These are phyloP conservation scores for Lenwebbia sp. DNA, from an alignment of 345 rosid genomes.

Conservation along the genomic window DNA sequence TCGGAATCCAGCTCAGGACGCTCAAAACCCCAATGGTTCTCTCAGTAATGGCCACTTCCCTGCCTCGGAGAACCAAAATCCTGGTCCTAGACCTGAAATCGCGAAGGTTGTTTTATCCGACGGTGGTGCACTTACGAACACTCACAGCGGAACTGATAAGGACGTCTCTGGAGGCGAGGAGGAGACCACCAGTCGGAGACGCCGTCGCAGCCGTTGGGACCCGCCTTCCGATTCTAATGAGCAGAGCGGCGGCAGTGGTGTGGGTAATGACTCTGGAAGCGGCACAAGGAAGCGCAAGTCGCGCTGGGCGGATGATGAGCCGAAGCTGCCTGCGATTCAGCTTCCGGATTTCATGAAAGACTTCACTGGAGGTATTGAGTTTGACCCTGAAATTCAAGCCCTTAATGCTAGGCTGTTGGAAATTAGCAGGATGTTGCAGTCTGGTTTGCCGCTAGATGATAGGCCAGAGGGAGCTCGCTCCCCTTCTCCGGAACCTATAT, in stretches of 20 bases:
- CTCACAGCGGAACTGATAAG: constrained; percentile 30
- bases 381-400: constrained; percentile 88
- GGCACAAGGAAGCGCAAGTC: constrained; percentile 62
- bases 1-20: background rate
- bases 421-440: constrained; percentile 79
- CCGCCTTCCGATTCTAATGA: constrained; percentile 11
- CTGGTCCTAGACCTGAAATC: background rate
- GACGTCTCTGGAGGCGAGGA: constrained; percentile 90
- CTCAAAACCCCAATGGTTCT: background rate
- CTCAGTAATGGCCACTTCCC: background rate
- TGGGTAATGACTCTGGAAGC: constrained; percentile 20
- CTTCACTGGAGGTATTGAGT: constrained; percentile 90
- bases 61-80: background rate
- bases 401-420: constrained; percentile 85
- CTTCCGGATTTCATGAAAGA: constrained; percentile 93
- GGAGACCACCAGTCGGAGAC: constrained; percentile 67
- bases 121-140: background rate
- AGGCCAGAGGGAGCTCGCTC: constrained; percentile 92
- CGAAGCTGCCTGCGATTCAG: constrained; percentile 64
- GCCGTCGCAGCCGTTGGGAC: constrained; percentile 90
- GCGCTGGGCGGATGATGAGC: constrained; percentile 96
- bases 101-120: background rate
- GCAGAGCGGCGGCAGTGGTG: constrained; percentile 5
- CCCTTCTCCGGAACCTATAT: constrained; percentile 94
- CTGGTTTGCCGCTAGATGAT: constrained; percentile 85